These are phyloP conservation scores for Teratosphaeria viscida DNA, from an alignment of 2,329 filamentous ascomycete genomes.

Conservation along the genomic window DNA sequence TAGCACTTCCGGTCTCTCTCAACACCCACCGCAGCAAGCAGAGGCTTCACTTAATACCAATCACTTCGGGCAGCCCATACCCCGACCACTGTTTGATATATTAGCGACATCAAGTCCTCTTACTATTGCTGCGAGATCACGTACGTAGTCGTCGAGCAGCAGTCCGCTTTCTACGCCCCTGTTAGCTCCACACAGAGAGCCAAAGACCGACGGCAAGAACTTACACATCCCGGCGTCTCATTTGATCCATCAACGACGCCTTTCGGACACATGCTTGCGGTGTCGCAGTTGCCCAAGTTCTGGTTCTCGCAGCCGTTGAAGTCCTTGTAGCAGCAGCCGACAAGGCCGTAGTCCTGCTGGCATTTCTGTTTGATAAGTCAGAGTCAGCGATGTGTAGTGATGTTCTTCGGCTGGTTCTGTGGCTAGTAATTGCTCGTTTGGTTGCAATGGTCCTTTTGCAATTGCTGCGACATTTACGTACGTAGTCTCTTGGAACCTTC, in stretches of 20 bases:
- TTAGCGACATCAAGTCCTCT: too few relatives aligned
- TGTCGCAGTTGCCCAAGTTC: background rate
- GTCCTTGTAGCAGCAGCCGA: background rate
- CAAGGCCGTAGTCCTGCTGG: background rate
- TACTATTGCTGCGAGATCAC: too few relatives aligned
- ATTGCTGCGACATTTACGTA: background rate
- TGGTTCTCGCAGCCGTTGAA: background rate
- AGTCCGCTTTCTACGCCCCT: slow-evolving; percentile 8
- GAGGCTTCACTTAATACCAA: background rate
- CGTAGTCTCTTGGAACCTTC: background rate
- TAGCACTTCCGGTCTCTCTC: background rate
- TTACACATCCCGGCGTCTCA: background rate
- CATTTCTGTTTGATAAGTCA: background rate
- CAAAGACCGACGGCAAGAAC: background rate
- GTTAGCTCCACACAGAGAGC: too few relatives aligned
- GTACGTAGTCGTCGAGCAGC: background rate
- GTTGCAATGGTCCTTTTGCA: background rate
- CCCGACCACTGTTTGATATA: background rate
- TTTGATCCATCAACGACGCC: background rate
- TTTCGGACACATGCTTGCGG: background rate
- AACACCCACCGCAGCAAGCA: background rate
- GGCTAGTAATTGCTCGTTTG: too few relatives aligned
- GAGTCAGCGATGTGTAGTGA: too few relatives aligned
- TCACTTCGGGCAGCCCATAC: background rate
- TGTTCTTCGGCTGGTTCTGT: too few relatives aligned